These are phyloP conservation scores for Penicillium tannophilum DNA, from an alignment of 495 filamentous ascomycete species.

Conservation along the genomic window DNA sequence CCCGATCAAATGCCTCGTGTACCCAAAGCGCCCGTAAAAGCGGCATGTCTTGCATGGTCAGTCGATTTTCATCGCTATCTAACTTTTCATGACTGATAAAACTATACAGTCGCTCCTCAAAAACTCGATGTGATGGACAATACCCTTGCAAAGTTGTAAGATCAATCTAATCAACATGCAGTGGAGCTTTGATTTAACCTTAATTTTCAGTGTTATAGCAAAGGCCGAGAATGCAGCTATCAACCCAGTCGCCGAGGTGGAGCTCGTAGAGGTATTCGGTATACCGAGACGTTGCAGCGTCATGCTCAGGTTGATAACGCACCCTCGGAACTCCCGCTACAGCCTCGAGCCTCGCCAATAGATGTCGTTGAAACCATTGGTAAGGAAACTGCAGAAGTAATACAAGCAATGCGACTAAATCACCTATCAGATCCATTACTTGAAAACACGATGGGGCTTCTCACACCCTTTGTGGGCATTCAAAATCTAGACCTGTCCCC, in stretches of 20 bases:
- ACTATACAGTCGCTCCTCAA: conserved; percentile 46
- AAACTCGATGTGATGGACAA: conserved; percentile 55
- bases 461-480: conserved; percentile 21
- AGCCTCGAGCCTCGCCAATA: not conserved
- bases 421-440: conserved; percentile 15
- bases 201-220: conserved; percentile 39
- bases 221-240: conserved; percentile 47
- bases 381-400: not conserved
- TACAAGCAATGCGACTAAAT: not conserved
- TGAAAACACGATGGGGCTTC: conserved; percentile 21
- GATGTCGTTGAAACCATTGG: conserved; percentile 17
- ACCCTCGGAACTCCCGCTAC: not conserved
- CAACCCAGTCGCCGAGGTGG: conserved; percentile 53
- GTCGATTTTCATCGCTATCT: conserved; percentile 8
- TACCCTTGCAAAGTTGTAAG: conserved; percentile 40
- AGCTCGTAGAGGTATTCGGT: conserved; percentile 35
- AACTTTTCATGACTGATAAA: not conserved
- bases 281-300: conserved; percentile 17
- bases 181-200: not conserved
- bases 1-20: conserved; percentile 5
- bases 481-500: conserved; percentile 25
- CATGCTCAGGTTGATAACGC: not conserved
- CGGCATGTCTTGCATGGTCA: conserved; percentile 57
- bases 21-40: conserved; percentile 48
- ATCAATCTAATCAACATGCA: not conserved